phyloP scores from a whole-genome alignment of 768 basidiomycete species.

The Leucocoprinus leucothites region DNA sequence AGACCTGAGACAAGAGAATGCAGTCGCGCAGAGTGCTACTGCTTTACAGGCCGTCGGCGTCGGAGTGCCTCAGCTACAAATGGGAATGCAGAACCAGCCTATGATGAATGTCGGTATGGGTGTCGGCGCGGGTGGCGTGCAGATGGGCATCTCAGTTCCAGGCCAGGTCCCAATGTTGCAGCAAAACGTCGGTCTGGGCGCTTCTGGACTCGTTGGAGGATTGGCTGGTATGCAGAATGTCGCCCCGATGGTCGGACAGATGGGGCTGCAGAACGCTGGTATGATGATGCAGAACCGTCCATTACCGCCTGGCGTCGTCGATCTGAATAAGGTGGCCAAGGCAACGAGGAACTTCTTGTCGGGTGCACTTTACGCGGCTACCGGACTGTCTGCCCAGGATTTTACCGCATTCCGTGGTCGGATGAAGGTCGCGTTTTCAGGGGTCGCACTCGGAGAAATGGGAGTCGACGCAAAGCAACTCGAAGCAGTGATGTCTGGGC shows the following conservation, averaged over 20 bases:
- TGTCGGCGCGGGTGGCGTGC: background rate
- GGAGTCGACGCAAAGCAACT: constrained; percentile 20
- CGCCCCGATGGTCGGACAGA: background rate
- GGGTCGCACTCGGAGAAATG: constrained; percentile 14
- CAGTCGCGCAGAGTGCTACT: background rate
- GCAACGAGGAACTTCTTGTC: background rate
- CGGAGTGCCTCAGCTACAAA: background rate
- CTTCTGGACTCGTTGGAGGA: background rate
- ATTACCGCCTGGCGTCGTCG: background rate
- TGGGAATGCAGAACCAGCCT: background rate
- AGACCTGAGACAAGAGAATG: background rate
- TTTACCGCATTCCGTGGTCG: background rate
- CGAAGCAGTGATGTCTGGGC: constrained; percentile 28
- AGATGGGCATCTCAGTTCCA: background rate
- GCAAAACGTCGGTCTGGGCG: background rate
- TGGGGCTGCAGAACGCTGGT: background rate
- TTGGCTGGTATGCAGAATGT: background rate
- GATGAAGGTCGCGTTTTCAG: constrained; percentile 7
- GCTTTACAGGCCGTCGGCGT: background rate
- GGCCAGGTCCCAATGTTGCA: background rate
- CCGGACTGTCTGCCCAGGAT: background rate
- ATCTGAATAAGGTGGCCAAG: background rate
- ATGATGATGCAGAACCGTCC: background rate
- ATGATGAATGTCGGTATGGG: background rate
- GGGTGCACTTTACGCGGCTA: background rate